These are phyloP conservation scores for Clavispora santaluciae DNA, from an alignment of 805 yeast species.

Conservation along the genomic window DNA sequence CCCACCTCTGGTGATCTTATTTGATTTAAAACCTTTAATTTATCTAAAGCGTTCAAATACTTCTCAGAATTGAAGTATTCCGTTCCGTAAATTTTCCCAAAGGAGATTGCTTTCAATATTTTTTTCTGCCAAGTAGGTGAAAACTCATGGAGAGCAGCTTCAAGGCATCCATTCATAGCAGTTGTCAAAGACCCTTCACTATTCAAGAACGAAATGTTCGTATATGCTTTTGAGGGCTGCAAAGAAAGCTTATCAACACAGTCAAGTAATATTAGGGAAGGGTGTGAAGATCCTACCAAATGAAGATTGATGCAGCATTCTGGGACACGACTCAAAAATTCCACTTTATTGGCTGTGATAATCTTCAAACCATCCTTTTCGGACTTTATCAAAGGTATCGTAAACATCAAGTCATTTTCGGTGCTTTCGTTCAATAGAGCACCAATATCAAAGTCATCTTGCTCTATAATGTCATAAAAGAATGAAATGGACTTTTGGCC, in stretches of 20 bases:
- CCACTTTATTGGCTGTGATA: constrained; percentile 52
- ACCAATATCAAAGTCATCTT: constrained; percentile 28
- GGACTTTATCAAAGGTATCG: constrained; percentile 42
- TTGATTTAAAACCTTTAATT: constrained; percentile 63
- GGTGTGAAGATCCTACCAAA: constrained; percentile 76
- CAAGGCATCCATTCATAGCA: constrained; percentile 69
- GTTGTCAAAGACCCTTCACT: constrained; percentile 38
- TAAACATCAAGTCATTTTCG: constrained; percentile 20
- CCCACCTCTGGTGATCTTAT: constrained; percentile 64
- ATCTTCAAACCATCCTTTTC: constrained; percentile 70
- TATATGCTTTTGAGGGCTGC: constrained; percentile 78
- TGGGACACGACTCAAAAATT: constrained; percentile 61
- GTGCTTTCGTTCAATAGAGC: constrained; percentile 10
- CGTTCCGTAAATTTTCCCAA: constrained; percentile 68
- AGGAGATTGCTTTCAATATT: constrained; percentile 72
- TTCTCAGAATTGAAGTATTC: constrained; percentile 50
- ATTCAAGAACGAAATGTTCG: constrained; percentile 55
- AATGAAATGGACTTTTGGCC: constrained; percentile 53
- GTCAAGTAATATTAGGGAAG: constrained; percentile 79
- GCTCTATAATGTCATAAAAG: constrained; percentile 37
- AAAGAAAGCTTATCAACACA: constrained; percentile 56
- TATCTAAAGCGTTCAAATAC: constrained; percentile 60
- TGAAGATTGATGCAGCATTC: constrained; percentile 56
- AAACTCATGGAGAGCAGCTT: constrained; percentile 74
- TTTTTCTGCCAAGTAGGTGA: constrained; percentile 77